Conservation (phyloP, 176 grass and related monocot species). For the Echinochloa phyllopogon region DNA sequence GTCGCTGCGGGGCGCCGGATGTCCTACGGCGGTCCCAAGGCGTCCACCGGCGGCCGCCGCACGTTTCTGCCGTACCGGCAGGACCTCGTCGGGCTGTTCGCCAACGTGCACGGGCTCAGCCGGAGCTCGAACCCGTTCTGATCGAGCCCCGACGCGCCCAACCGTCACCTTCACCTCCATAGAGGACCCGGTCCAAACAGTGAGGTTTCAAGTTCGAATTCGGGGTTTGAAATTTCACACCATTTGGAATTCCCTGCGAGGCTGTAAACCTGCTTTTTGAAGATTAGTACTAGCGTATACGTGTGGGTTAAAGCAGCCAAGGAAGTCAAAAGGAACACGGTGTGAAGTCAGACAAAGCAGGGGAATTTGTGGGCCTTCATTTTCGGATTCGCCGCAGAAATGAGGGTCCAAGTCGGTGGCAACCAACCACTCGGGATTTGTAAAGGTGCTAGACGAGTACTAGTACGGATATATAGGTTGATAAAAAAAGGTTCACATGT, state of each 20-base stretch:
- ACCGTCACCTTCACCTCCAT: not conserved
- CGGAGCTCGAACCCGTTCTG: conserved; percentile 38
- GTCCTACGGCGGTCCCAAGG: conserved; percentile 53
- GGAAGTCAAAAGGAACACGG: not conserved
- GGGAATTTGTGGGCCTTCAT: conserved; percentile 4
- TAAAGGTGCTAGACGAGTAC: not conserved
- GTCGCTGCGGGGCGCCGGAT: conserved; percentile 47
- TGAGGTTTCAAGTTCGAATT: not conserved
- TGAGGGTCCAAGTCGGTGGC: conserved; percentile 5
- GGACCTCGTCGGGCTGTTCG: conserved; percentile 61
- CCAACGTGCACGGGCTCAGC: conserved; percentile 43
- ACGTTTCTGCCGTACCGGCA: conserved; percentile 81
- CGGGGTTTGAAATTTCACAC: conserved; percentile 15
- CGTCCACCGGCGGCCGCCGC: conserved; percentile 37
- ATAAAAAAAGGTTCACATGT: conserved; percentile 43
- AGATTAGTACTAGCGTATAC: not conserved
- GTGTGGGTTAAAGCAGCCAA: not conserved
- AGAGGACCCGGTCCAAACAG: not conserved
- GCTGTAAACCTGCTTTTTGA: not conserved
- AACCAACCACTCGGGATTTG: not conserved
- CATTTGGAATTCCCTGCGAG: not conserved
- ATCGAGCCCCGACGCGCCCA: not conserved
- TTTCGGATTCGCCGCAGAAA: conserved; percentile 14
- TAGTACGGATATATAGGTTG: not conserved
- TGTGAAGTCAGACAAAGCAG: conserved; percentile 28